Percentiles rank a stretch among this genome's conserved stretches.
Evolutionary conservation across 2,329 filamentous ascomycete genomes (phyloP).

Genomic region (Neurospora sp.): DNA sequence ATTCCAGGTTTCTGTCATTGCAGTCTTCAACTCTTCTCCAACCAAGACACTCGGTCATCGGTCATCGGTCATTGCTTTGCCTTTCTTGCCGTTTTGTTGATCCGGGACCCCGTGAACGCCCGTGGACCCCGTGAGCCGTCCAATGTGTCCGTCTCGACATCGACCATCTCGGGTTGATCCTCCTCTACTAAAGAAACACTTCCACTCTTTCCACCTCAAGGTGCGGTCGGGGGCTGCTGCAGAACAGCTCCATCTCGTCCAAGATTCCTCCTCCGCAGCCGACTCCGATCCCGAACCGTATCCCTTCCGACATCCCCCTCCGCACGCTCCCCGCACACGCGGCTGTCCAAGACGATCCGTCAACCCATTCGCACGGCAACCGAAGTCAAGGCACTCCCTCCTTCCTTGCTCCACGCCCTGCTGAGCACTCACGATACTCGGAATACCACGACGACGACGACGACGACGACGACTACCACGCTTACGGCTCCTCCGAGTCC

Average conservation of each 20-base stretch:
- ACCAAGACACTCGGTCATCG: background rate
- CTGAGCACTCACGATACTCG: slow-evolving; percentile 30
- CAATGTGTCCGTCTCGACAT: background rate
- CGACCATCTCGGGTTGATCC: background rate
- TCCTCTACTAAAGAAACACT: background rate
- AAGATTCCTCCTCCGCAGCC: slow-evolving; percentile 72
- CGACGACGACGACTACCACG: slow-evolving; percentile 46
- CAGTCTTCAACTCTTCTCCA: background rate
- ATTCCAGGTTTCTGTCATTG: background rate
- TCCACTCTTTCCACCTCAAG: slow-evolving; percentile 3
- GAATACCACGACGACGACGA: slow-evolving; percentile 29
- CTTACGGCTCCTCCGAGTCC: slow-evolving; percentile 55
- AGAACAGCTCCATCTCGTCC: slow-evolving; percentile 64
- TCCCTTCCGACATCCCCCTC: slow-evolving; percentile 78
- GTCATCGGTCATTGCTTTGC: background rate
- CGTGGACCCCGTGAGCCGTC: background rate
- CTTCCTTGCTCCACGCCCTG: background rate
- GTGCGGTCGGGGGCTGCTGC: slow-evolving; percentile 61
- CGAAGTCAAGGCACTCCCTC: background rate
- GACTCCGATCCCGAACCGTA: slow-evolving; percentile 53
- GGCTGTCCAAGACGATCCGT: slow-evolving; percentile 23
- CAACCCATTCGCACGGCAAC: slow-evolving; percentile 32
- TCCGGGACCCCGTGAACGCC: background rate
- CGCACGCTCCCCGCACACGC: slow-evolving; percentile 50
- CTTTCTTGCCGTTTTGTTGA: background rate